Percentiles rank a stretch among this genome's conserved stretches.
phyloP scores from a whole-genome alignment of 129 eudicot genomes.

The Arctium minus region DNA sequence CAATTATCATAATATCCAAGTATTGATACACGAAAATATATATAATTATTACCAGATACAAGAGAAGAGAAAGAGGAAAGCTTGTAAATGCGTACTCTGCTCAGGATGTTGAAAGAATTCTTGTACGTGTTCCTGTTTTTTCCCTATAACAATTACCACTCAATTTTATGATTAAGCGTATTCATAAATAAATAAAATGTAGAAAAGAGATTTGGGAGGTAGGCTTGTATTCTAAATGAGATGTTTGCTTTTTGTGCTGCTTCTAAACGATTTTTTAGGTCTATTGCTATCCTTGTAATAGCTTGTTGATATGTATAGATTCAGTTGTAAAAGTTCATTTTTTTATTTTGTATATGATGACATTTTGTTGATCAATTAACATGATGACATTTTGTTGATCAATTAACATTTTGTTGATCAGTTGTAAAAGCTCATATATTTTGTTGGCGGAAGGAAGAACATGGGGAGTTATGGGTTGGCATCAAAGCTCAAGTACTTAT shows the following conservation, averaged over 20 bases:
- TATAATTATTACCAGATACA: slow-evolving; percentile 44
- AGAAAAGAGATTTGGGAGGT: background rate
- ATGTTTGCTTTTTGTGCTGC: background rate
- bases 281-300: background rate
- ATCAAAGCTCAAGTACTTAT: too few species aligned
- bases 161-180: background rate
- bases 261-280: background rate
- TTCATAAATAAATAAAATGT: too few species aligned
- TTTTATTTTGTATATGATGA: background rate
- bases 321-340: background rate
- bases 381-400: background rate
- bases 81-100: slow-evolving; percentile 57
- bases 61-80: slow-evolving; percentile 82
- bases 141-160: background rate
- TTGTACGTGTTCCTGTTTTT: slow-evolving; percentile 44
- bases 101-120: slow-evolving; percentile 84
- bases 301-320: background rate
- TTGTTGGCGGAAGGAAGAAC: too few species aligned
- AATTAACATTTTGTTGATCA: background rate
- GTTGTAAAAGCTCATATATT: too few species aligned
- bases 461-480: too few species aligned
- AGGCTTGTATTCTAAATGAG: background rate
- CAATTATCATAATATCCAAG: background rate
- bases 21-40: background rate
- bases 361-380: background rate